These are phyloP conservation scores for Curvularia verruculosa DNA, from an alignment of 2,329 filamentous ascomycete species.

Conservation along the genomic window DNA sequence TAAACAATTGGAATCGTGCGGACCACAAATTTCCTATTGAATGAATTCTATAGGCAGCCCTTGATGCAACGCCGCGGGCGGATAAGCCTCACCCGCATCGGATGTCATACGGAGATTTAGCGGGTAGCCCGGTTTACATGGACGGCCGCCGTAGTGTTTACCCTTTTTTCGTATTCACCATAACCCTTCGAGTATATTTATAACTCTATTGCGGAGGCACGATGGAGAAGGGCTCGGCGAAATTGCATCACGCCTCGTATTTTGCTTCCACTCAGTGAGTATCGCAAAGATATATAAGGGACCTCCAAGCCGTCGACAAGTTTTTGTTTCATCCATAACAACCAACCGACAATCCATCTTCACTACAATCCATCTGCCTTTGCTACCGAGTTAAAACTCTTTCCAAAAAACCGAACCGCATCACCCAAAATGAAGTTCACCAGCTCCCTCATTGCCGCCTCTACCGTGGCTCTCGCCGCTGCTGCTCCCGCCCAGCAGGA, in stretches of 20 bases:
- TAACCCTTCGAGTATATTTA: not conserved
- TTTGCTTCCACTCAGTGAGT: not conserved
- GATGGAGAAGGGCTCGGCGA: not conserved
- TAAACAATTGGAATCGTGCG: too few relatives aligned
- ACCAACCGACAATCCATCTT: constrained; percentile 2
- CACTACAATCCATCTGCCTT: constrained; percentile 2
- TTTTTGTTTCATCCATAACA: not conserved
- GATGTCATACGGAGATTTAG: not conserved
- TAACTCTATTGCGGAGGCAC: not conserved
- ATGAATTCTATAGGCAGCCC: not conserved
- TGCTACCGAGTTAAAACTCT: too few relatives aligned
- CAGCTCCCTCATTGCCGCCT: constrained; percentile 28
- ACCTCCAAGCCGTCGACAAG: not conserved
- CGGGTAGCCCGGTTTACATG: not conserved
- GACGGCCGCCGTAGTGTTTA: not conserved
- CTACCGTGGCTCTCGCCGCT: constrained; percentile 27
- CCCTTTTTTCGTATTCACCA: not conserved
- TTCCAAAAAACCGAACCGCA: not conserved
- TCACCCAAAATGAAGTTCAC: constrained; percentile 44
- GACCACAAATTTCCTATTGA: not conserved
- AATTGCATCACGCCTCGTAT: constrained; percentile 2
- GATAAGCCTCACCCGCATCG: not conserved
- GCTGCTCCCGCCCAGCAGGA: too few relatives aligned
- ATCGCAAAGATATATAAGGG: constrained; percentile 6
- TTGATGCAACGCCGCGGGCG: not conserved